Conservation (phyloP, 2,329 filamentous ascomycete genomes). For the Hypoxylon sp. region DNA sequence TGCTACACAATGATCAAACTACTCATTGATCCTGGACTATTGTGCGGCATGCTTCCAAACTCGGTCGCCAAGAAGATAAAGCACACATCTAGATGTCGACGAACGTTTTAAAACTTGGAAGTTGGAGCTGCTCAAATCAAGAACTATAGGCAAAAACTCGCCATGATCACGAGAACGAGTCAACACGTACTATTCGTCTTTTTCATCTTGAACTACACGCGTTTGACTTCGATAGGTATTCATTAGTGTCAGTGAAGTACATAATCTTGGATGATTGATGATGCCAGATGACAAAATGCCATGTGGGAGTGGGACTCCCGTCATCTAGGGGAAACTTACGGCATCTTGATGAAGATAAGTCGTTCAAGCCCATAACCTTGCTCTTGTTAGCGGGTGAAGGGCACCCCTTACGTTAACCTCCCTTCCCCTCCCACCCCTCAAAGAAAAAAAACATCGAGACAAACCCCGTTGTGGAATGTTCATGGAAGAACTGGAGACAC, state of each 20-base stretch:
- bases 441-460: conserved; percentile 13
- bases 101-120: conserved; percentile 23
- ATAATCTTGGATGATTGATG: conserved; percentile 25
- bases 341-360: conserved; percentile 40
- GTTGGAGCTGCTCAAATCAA: conserved; percentile 8
- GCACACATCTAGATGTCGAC: conserved; percentile 25
- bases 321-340: conserved; percentile 35
- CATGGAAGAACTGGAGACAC: conserved; percentile 46
- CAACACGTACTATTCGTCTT: conserved; percentile 5
- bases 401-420: conserved; percentile 14
- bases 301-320: conserved; percentile 48
- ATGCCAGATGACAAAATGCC: conserved; percentile 41
- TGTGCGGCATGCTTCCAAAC: conserved; percentile 38
- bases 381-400: conserved; percentile 7
- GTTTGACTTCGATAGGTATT: conserved; percentile 20
- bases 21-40: conserved; percentile 35
- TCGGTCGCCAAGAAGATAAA: conserved; percentile 40
- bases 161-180: conserved; percentile 2
- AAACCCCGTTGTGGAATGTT: conserved; percentile 47
- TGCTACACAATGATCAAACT: conserved; percentile 37
- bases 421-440: conserved; percentile 4
- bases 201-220: background rate
- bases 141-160: conserved; percentile 4
- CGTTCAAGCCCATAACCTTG: conserved; percentile 24
- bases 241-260: conserved; percentile 6